Evolutionary conservation across 257 asterid species (phyloP).

Genomic region (Mitragyna speciosa): DNA sequence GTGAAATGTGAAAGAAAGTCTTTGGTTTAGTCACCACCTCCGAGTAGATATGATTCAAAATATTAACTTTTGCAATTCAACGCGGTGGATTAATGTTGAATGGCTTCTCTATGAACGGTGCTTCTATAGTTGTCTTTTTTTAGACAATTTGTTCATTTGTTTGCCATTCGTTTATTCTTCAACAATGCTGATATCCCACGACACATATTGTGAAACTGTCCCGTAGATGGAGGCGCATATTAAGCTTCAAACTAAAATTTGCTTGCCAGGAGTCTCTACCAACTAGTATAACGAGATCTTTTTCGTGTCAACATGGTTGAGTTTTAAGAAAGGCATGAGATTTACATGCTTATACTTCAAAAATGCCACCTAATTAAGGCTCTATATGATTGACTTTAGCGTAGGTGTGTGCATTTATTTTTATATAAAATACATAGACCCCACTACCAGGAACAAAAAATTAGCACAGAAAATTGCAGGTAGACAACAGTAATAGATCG

Average conservation of each 20-base stretch:
- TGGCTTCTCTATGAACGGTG: not conserved
- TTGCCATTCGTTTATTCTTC: not conserved
- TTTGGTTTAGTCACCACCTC: not conserved
- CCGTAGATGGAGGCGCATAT: not conserved
- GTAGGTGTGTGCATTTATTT: not conserved
- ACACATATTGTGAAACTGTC: too few species aligned
- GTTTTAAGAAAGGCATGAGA: not conserved
- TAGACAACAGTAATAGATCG: too few species aligned
- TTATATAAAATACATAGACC: not conserved
- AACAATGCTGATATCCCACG: too few species aligned
- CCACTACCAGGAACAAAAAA: not conserved
- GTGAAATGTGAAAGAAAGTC: not conserved
- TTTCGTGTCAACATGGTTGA: not conserved
- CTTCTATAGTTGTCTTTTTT: not conserved
- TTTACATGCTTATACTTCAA: not conserved
- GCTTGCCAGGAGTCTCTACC: not conserved
- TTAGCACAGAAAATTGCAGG: too few species aligned
- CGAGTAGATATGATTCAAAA: not conserved
- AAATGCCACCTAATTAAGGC: not conserved
- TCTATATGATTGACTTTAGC: not conserved
- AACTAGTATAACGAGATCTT: not conserved
- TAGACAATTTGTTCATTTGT: not conserved
- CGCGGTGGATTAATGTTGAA: conserved; percentile 13
- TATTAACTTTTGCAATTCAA: conserved; percentile 2
- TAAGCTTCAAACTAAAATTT: not conserved